Evolutionary conservation across 129 eudicot species (phyloP), one percentile per base, ranked within the genome.

Genomic region (Smallanthus sonchifolius): DNA sequence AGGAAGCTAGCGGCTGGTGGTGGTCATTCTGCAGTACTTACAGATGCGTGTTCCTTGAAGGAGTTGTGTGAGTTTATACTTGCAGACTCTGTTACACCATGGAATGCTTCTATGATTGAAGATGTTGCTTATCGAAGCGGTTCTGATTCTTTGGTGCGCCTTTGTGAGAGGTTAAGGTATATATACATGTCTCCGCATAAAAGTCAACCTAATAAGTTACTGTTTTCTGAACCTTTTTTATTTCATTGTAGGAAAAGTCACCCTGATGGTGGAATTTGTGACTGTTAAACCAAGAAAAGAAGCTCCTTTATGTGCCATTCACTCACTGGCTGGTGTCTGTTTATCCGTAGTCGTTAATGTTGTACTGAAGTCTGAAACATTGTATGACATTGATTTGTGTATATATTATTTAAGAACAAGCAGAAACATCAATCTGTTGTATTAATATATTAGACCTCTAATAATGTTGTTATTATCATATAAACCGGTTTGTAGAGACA

Each of bases 1-100:
- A 80, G 97, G 83, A 95, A 95, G 79, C 81, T 95, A 82, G 97
- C 97, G 11, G 99, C 99, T 61, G 99, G 99, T 48, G 99, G 99
- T 28, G 99, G 99, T 57, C 99, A 95, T 68, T 95, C 99, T 2
- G 97, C 99, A 0, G 97, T 91, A 14, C 64, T 95, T 63, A 95
- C 97, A 4, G 95, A 95, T 67, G 97, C 99, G 20, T 91, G 87
- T 49, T 91, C 97, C 9, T 81, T 95, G 44, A 95, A 88, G 88
- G 99, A 91, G 71, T 60, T 95, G 80, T 95, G 99, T 39, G 99
- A 95, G 78, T 95, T 95, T 71, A 81, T 83, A 78, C 91, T 95
- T 56, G 99, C 99, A 10, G 92, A 87, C 74, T 56, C 68, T 47
- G 87, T 95, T 66, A 91, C 81, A 47, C 84, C 75, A 10, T 65